Evolutionary conservation across 805 yeast genomes (phyloP).

Genomic region (Starmerella khaoyaiensis): DNA sequence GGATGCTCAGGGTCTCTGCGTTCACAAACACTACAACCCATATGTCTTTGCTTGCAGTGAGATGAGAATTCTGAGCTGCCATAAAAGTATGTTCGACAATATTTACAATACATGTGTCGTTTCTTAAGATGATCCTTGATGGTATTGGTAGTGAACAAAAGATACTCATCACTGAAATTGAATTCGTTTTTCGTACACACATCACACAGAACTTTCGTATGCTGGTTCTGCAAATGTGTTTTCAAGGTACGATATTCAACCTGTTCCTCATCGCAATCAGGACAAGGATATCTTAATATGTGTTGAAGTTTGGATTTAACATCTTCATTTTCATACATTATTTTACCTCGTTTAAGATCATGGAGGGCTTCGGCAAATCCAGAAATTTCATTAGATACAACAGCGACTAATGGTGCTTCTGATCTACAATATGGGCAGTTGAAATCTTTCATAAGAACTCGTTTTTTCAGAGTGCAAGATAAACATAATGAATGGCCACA

Average conservation of each 20-base stretch:
- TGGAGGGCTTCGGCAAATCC: slow-evolving; percentile 31
- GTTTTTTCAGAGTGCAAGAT: slow-evolving; percentile 64
- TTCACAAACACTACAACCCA: slow-evolving; percentile 83
- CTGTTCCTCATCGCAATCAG: slow-evolving; percentile 24
- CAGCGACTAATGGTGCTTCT: slow-evolving; percentile 39
- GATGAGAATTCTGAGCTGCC: slow-evolving; percentile 73
- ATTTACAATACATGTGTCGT: slow-evolving; percentile 65
- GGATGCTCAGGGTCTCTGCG: slow-evolving; percentile 42
- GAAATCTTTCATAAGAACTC: slow-evolving; percentile 62
- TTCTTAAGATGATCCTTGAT: slow-evolving; percentile 54
- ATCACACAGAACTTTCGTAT: slow-evolving; percentile 53
- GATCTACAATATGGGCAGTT: slow-evolving; percentile 77
- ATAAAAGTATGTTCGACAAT: slow-evolving; percentile 66
- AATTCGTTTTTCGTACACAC: slow-evolving; percentile 68
- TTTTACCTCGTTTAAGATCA: slow-evolving; percentile 11
- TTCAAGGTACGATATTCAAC: slow-evolving; percentile 40
- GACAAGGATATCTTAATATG: slow-evolving; percentile 33
- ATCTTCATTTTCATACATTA: slow-evolving; percentile 15
- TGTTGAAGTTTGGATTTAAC: slow-evolving; percentile 43
- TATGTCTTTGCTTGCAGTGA: slow-evolving; percentile 76
- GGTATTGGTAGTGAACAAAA: slow-evolving; percentile 45
- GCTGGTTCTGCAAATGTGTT: slow-evolving; percentile 51
- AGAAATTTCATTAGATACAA: slow-evolving; percentile 36
- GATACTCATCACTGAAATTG: slow-evolving; percentile 61
- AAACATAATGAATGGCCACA: slow-evolving; percentile 83